phyloP scores from a whole-genome alignment of 176 grass and related monocot genomes.

The Aegilops tauschii region DNA sequence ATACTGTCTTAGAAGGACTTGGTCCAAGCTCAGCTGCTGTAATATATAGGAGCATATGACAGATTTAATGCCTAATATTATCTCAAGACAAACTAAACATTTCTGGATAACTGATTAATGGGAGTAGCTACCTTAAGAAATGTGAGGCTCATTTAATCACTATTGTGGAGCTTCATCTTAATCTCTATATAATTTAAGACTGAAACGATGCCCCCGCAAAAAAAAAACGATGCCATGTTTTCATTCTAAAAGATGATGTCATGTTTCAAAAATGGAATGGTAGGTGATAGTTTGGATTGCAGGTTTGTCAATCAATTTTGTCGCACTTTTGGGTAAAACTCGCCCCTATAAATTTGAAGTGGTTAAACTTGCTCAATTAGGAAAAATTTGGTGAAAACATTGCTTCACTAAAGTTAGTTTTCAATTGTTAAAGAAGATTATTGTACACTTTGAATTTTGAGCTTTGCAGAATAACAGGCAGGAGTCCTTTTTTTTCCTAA shows the following conservation, averaged over 20 bases:
- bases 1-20: constrained; percentile 49
- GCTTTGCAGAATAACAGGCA: neutral
- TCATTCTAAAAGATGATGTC: too few species aligned
- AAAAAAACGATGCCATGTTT: neutral
- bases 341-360: neutral
- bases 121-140: neutral
- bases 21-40: constrained; percentile 28
- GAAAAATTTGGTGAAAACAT: neutral
- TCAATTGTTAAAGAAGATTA: neutral
- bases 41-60: neutral
- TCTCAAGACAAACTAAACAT: neutral
- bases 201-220: neutral
- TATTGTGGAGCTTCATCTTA: neutral
- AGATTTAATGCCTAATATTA: constrained; percentile 24
- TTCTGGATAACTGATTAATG: neutral
- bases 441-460: neutral
- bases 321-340: neutral
- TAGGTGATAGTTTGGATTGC: neutral
- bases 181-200: neutral
- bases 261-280: neutral
- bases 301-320: neutral
- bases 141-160: neutral
- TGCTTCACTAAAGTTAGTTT: neutral
- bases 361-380: neutral
- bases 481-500: neutral